phyloP scores from a whole-genome alignment of 805 yeast genomes.

The Grigorovia yakushimaensis region DNA sequence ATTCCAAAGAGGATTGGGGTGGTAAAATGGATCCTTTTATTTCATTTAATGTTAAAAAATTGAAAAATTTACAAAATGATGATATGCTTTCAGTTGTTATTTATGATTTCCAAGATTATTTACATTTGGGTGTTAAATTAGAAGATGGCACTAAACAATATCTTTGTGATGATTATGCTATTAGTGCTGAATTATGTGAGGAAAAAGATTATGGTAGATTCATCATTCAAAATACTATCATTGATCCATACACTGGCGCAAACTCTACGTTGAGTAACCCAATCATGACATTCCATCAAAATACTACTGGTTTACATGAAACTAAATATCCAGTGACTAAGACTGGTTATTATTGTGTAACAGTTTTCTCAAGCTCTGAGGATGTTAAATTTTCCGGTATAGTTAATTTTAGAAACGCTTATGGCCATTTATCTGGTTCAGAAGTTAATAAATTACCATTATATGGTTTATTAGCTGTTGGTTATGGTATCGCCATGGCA shows the following conservation, averaged over 20 bases:
- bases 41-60: conserved; percentile 35
- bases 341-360: conserved; percentile 91
- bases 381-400: conserved; percentile 45
- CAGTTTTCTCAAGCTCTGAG: conserved; percentile 45
- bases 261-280: conserved; percentile 45
- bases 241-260: conserved; percentile 38
- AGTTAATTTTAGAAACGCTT: conserved; percentile 86
- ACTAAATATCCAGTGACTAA: conserved; percentile 53
- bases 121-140: conserved; percentile 47
- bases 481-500: conserved; percentile 74
- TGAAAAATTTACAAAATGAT: conserved; percentile 22
- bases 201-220: conserved; percentile 49
- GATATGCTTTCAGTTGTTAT: conserved; percentile 55
- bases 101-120: conserved; percentile 76
- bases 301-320: conserved; percentile 48
- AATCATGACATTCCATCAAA: conserved; percentile 47
- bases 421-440: conserved; percentile 79
- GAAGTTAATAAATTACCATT: conserved; percentile 87
- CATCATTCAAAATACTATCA: conserved; percentile 38
- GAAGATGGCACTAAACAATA: conserved; percentile 42
- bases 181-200: conserved; percentile 47
- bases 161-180: conserved; percentile 66
- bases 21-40: conserved; percentile 62
- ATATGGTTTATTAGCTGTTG: conserved; percentile 75
- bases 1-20: conserved; percentile 77